Conservation (phyloP, 208 protist species). For the Crithidia brevicula region DNA sequence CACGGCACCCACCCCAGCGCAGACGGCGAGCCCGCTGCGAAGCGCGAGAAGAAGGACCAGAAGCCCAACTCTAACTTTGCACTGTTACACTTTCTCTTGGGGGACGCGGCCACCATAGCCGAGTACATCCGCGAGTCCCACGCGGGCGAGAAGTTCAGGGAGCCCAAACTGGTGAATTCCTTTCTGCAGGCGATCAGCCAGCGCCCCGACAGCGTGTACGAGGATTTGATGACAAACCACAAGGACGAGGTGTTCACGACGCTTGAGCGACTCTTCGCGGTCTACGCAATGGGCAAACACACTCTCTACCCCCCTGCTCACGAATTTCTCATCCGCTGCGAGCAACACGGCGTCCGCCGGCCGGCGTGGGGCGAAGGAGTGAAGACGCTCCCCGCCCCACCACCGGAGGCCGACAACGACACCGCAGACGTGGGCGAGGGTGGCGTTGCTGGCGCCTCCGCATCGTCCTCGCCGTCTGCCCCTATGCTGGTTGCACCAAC, state of each 20-base stretch:
- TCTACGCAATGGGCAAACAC: constrained; percentile 51
- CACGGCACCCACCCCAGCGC: constrained; percentile 22
- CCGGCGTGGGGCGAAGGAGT: constrained; percentile 40
- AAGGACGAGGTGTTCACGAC: constrained; percentile 56
- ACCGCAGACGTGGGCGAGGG: neutral
- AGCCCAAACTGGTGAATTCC: constrained; percentile 57
- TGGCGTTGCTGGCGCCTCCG: neutral
- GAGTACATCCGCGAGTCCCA: constrained; percentile 61
- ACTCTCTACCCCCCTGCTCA: constrained; percentile 56
- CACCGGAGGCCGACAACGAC: constrained; percentile 1
- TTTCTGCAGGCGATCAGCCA: constrained; percentile 81
- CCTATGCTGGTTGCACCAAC: neutral
- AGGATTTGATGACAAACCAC: constrained; percentile 45
- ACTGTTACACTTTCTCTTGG: constrained; percentile 44
- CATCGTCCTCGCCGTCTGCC: neutral
- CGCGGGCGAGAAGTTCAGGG: constrained; percentile 46
- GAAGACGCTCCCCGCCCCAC: constrained; percentile 15
- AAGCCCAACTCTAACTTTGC: constrained; percentile 70
- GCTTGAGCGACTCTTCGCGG: constrained; percentile 66
- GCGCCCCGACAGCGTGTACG: constrained; percentile 52
- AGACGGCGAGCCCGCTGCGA: constrained; percentile 23
- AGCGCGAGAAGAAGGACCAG: constrained; percentile 39
- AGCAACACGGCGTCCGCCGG: constrained; percentile 73
- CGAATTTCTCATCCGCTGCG: constrained; percentile 87
- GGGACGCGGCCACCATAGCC: constrained; percentile 56